Evolutionary conservation across 768 basidiomycete species (phyloP), one percentile per base, ranked within the genome.

Genomic region (Butyriboletus loyo): DNA sequence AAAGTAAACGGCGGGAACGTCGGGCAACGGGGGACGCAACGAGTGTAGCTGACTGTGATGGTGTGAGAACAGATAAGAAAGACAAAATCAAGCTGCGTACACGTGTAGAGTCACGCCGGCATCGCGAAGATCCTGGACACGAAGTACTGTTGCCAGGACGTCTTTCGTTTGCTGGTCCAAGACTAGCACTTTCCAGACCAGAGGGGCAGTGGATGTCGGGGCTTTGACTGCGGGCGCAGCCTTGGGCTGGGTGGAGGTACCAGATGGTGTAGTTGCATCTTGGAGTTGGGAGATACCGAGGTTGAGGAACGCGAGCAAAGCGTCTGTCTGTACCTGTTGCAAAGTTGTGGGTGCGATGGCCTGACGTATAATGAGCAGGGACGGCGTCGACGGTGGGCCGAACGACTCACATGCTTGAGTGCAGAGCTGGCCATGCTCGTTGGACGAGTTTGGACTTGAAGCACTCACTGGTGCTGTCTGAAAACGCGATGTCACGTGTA

Each of bases 31-130:
- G 25, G 97, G 97, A 52, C 97, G 82, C 32, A 83, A 73, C 0
- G 93, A 85, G 66, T 98, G 94, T 6, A 98, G 73, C 76, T 98
- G 97, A 57, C 95, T 98, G 57, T 39, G 51, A 44, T 14, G 25
- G 27, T 19, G 48, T 55, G 34, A 59, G 45, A 19, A 40, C n/a
- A 38, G 36, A 22, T 25, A 43, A 52, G 17, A 10, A 41, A 43
- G 41, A 56, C 17, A 27, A 31, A 14, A 55, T 30, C 24, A 46
- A 31, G 48, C 24, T 49, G 75, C 92, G 62, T 76, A 98, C 95
- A 98, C 93, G 74, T 99, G 97, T 53, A 99, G 78, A 9, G 97
- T 99, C 37, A 99, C 94, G 30, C 97, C 97, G 44, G 92, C 90
- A 64, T 98, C 96, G 50, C 97, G 82, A 56, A 99, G 77, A 73